Base-by-base conservation (phyloP, 2,329 filamentous ascomycete species). In the Talaromyces funiculosus region DNA sequence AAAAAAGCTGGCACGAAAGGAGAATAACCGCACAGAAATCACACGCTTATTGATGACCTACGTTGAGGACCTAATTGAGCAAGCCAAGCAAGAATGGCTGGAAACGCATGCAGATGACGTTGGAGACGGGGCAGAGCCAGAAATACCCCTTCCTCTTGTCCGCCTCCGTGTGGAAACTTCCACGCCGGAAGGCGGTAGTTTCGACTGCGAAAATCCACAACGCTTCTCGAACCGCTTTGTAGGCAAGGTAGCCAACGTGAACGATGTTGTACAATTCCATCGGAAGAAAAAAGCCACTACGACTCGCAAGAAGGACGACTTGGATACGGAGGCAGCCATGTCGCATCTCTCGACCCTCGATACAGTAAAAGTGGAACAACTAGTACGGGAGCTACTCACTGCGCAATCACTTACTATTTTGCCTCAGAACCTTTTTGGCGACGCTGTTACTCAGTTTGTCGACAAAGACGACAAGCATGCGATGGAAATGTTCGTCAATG, bases 401-500 rank as follows among this genome's bases (percentile, higher is more conserved):
- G 89, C 90, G 0, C 92, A 97, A 69, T 92, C 90, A 0, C 84
- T 99, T 33, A 96, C 92, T 61, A 94, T 99, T 53, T 81, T 99
- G 0, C 94, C 94, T 0, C 90, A 96, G 68, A 94, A 92, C 31
- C 89, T 89, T 0, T 97, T 99, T 69, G 90, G 92, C 16, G 92
- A 97, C 69, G 94, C 94, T 0, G 91, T 99, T 4, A 88, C 87
- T 51, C 90, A 96, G 63, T 99, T 94, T 68, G 91, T 99, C 26
- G 87, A 92, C 72, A 97, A 97, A 67, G 91, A 96, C 66, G 94
- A 99, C 77, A 96, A 92, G 71, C 87, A 94, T 67, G 91, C 91
- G 2, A 91, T 97, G 86, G 86, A 92, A 69, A 79, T 86, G 45
- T 93, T 93, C 67, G 87, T 93, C 9, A 84, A 83, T 22, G 87